Conservation (phyloP, 345 rosid species). For the Gossypium raimondii region DNA sequence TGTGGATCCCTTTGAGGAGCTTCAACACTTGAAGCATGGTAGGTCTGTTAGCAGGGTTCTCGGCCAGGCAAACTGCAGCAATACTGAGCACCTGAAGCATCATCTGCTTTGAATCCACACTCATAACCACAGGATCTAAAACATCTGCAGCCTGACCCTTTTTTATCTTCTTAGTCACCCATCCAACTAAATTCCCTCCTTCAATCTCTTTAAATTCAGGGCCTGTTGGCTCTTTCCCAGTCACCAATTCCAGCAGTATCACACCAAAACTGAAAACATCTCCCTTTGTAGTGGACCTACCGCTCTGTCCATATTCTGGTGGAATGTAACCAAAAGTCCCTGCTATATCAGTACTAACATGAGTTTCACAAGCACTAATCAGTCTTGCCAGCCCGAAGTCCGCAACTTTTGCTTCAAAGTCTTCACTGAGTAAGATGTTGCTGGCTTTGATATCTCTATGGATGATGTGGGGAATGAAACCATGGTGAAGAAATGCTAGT, state of each 20-base stretch:
- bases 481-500: constrained; percentile 81
- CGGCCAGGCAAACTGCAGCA: constrained; percentile 56
- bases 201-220: constrained; percentile 87
- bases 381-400: constrained; percentile 89
- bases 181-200: constrained; percentile 87
- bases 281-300: constrained; percentile 67
- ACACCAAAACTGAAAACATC: constrained; percentile 96
- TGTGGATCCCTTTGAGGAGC: constrained; percentile 46
- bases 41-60: constrained; percentile 68
- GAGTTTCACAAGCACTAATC: constrained; percentile 92
- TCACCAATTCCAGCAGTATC: constrained; percentile 73
- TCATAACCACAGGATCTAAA: constrained; percentile 51
- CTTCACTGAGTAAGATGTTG: constrained; percentile 66
- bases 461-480: constrained; percentile 82
- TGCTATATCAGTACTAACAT: constrained; percentile 75
- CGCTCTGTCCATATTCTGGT: constrained; percentile 90
- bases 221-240: constrained; percentile 92
- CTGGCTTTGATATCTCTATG: constrained; percentile 92
- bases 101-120: constrained; percentile 37
- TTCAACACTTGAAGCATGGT: constrained; percentile 63
- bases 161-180: constrained; percentile 73
- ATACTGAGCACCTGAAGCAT: constrained; percentile 71
- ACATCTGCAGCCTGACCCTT: constrained; percentile 59
- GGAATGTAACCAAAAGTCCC: constrained; percentile 94
- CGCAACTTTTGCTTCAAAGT: constrained; percentile 82